These are phyloP conservation scores for Calonectria pseudoturangicola DNA, from an alignment of 2,329 filamentous ascomycete species.

Conservation along the genomic window DNA sequence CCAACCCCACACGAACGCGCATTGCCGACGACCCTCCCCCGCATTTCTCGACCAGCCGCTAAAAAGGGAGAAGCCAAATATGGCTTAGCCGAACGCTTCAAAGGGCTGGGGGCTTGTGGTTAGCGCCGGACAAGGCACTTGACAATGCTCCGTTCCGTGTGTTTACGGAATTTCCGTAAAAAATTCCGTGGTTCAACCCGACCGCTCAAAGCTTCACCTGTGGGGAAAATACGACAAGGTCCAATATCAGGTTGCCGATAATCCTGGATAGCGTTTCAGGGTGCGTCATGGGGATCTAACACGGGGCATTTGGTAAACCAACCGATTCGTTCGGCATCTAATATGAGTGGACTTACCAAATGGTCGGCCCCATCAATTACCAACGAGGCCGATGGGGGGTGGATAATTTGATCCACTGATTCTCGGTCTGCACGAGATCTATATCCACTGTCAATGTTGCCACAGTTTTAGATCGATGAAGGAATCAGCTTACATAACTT, in stretches of 20 bases:
- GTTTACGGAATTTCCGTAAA: conserved; percentile 12
- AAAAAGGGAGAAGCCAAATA: neutral
- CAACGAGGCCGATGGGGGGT: conserved; percentile 19
- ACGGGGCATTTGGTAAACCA: neutral
- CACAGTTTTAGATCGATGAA: neutral
- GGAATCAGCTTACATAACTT: conserved; percentile 20
- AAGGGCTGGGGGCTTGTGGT: neutral
- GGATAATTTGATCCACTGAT: conserved; percentile 24
- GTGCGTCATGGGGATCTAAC: conserved; percentile 33
- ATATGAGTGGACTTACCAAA: conserved; percentile 8
- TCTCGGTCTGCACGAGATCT: conserved; percentile 27
- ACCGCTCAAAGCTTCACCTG: conserved; percentile 8
- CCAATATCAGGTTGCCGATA: conserved; percentile 7
- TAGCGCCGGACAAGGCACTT: neutral
- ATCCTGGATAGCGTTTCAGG: conserved; percentile 6
- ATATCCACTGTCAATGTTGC: neutral
- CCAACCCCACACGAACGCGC: conserved; percentile 20
- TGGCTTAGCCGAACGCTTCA: conserved; percentile 8
- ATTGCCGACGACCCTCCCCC: conserved; percentile 23
- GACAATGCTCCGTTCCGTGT: neutral
- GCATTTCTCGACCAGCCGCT: neutral
- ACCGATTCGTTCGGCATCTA: neutral
- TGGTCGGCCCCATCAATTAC: conserved; percentile 33
- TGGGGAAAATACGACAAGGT: conserved; percentile 13
- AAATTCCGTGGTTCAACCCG: conserved; percentile 2